Evolutionary conservation across 306 rosid genomes (phyloP).

Genomic region (Vachellia collinsii): DNA sequence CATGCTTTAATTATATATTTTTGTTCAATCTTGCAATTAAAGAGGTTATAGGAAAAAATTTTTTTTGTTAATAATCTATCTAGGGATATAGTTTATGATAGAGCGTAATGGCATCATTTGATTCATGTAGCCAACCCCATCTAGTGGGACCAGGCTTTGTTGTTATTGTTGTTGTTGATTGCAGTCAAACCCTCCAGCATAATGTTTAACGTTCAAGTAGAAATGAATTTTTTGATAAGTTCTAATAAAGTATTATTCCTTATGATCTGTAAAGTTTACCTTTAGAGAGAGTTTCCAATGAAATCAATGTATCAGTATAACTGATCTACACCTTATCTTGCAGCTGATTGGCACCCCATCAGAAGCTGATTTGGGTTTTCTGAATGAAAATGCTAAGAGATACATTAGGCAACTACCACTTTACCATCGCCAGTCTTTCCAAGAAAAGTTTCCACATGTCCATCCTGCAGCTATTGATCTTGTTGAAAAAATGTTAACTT

Average conservation of each 20-base stretch:
- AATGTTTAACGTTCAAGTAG: not conserved
- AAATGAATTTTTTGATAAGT: not conserved
- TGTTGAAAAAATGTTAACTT: conserved; percentile 95
- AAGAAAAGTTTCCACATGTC: conserved; percentile 90
- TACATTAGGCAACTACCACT: conserved; percentile 81
- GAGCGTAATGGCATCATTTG: no score
- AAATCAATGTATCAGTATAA: conserved; percentile 17
- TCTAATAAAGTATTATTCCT: conserved; percentile 4
- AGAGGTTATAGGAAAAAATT: no score
- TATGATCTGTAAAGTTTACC: conserved; percentile 6
- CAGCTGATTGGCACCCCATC: conserved; percentile 99
- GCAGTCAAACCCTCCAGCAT: conserved; percentile 6
- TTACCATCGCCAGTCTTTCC: conserved; percentile 83
- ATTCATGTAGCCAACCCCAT: no score
- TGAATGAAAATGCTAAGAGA: conserved; percentile 97
- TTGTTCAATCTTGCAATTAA: not conserved
- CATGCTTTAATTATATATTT: conserved; percentile 7
- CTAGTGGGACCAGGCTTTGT: no score
- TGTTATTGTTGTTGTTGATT: not conserved
- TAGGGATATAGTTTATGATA: no score
- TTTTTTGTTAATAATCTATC: no score
- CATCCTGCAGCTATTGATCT: conserved; percentile 96
- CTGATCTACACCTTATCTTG: conserved; percentile 35
- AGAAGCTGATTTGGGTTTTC: conserved; percentile 83
- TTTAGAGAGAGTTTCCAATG: conserved; percentile 25